phyloP scores from a whole-genome alignment of 305 asterid genomes.

The Rubia balearica region DNA sequence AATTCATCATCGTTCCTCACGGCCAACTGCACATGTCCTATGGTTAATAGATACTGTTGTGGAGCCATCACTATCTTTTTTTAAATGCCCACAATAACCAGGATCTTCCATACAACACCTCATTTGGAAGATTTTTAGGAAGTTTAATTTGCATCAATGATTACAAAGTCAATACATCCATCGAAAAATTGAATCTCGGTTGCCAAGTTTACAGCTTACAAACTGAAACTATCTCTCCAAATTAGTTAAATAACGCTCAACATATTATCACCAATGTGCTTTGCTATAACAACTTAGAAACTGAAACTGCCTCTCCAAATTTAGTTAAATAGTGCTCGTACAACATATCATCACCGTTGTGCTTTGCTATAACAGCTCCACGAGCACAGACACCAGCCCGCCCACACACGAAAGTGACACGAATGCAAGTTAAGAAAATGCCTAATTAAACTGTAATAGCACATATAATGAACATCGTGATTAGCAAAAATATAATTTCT shows the following conservation, averaged over 20 bases:
- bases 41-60: too few species aligned
- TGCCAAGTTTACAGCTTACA: not conserved
- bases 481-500: not conserved
- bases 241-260: too few species aligned
- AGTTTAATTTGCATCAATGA: conserved; percentile 43
- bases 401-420: conserved; percentile 71
- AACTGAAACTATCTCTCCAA: too few species aligned
- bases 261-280: too few species aligned
- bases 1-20: too few species aligned
- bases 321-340: conserved; percentile 42
- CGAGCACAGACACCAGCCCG: conserved; percentile 70
- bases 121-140: conserved; percentile 55
- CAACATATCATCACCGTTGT: conserved; percentile 40
- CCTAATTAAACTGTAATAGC: not conserved
- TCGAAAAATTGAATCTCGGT: not conserved
- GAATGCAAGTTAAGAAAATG: conserved; percentile 33
- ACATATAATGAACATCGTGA: not conserved
- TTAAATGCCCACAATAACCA: conserved; percentile 75
- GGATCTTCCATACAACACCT: conserved; percentile 66
- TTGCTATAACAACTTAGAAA: not conserved
- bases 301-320: conserved; percentile 45
- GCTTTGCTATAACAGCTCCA: conserved; percentile 74
- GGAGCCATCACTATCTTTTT: too few species aligned
- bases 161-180: not conserved
- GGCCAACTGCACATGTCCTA: too few species aligned